These are phyloP conservation scores for Aquilaria sinensis DNA, from an alignment of 345 rosid species.

Conservation along the genomic window DNA sequence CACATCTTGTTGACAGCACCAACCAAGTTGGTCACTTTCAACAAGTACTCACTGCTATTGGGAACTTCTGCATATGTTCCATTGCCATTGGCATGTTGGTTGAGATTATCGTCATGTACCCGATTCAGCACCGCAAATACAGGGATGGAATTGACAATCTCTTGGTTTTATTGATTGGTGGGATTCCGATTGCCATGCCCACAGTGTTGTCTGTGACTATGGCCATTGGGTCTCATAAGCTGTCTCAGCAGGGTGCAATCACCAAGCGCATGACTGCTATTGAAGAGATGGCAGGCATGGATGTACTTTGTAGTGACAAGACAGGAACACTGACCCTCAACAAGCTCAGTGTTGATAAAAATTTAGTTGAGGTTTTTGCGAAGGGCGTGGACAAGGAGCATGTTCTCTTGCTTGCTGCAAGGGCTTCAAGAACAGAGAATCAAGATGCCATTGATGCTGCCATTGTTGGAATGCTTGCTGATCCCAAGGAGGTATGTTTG, in stretches of 20 bases:
- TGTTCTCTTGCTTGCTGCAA: constrained; percentile 57
- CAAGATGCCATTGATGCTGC: constrained; percentile 86
- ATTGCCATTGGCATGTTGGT: constrained; percentile 50
- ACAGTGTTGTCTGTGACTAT: constrained; percentile 70
- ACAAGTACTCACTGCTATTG: constrained; percentile 63
- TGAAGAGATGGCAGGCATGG: constrained; percentile 89
- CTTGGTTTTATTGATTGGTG: constrained; percentile 72
- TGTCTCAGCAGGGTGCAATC: constrained; percentile 72
- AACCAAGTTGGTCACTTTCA: constrained; percentile 82
- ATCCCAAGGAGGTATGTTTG: constrained; percentile 53
- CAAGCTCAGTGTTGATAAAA: constrained; percentile 68
- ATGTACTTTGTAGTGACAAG: constrained; percentile 75
- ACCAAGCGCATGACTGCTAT: constrained; percentile 85
- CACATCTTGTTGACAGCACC: constrained; percentile 75
- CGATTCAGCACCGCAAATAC: constrained; percentile 51
- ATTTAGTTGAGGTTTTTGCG: constrained; percentile 55
- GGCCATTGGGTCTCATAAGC: constrained; percentile 77
- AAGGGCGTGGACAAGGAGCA: constrained; percentile 57
- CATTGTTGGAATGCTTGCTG: constrained; percentile 74
- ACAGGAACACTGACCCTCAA: constrained; percentile 74
- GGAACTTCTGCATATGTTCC: constrained; percentile 75
- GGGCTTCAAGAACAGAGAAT: constrained; percentile 75
- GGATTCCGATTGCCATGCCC: constrained; percentile 84
- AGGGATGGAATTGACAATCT: constrained; percentile 73
- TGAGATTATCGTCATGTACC: constrained; percentile 71